These are phyloP conservation scores for Candida broadrunensis DNA, from an alignment of 805 yeast species.

Conservation along the genomic window DNA sequence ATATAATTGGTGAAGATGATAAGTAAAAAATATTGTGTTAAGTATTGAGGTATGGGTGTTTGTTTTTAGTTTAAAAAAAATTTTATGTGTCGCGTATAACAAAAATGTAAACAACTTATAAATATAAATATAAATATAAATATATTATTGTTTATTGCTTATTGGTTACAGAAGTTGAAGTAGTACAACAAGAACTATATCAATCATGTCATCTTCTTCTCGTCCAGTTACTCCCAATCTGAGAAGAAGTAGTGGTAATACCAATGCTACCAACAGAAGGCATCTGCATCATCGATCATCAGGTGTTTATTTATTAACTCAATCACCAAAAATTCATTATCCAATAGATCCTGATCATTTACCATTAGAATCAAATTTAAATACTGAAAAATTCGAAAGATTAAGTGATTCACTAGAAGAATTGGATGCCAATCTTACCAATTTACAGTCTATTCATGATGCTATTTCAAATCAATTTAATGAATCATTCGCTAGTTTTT, in stretches of 20 bases:
- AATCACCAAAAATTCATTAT: constrained; percentile 44
- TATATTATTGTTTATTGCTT: no score
- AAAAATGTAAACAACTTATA: no score
- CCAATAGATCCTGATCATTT: constrained; percentile 37
- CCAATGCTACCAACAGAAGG: constrained; percentile 9
- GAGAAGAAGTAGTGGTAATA: constrained; percentile 11
- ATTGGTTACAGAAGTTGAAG: no score
- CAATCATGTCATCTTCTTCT: constrained; percentile 13
- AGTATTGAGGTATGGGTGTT: not conserved
- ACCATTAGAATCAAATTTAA: constrained; percentile 41
- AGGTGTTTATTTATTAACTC: constrained; percentile 34
- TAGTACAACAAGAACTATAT: no score
- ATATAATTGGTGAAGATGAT: constrained; percentile 66
- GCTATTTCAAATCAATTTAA: constrained; percentile 60
- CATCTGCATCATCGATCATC: constrained; percentile 31
- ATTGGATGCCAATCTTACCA: constrained; percentile 57
- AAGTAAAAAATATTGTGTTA: not conserved
- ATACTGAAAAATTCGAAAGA: constrained; percentile 40
- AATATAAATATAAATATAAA: not conserved
- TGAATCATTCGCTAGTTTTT: constrained; percentile 72
- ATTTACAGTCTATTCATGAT: constrained; percentile 58
- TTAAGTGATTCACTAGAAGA: constrained; percentile 50
- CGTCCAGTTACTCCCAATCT: constrained; percentile 20
- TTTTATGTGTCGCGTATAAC: not conserved
- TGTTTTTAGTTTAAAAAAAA: not conserved